These are phyloP conservation scores for Torulaspora quercuum DNA, from an alignment of 805 yeast species.

Conservation along the genomic window DNA sequence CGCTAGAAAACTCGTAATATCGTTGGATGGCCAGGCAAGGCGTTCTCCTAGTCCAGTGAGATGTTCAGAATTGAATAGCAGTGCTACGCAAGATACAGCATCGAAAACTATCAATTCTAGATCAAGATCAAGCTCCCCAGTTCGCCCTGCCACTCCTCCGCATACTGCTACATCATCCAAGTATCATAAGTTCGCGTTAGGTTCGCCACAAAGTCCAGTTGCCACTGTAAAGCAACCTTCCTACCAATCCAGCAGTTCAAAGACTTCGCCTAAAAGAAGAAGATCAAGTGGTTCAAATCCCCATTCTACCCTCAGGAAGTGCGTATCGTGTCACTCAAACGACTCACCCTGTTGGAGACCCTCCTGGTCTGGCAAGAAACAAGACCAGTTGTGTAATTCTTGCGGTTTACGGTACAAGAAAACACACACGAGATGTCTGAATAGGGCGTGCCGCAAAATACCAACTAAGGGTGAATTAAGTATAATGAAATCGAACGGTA, in stretches of 20 bases:
- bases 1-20: constrained; percentile 21
- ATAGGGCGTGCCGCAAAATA: constrained; percentile 70
- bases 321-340: constrained; percentile 86
- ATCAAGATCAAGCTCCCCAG: constrained; percentile 20
- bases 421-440: constrained; percentile 86
- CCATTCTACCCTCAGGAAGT: constrained; percentile 46
- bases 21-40: constrained; percentile 14
- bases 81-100: constrained; percentile 1
- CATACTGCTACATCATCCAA: constrained; percentile 17
- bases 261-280: constrained; percentile 14
- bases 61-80: constrained; percentile 2
- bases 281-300: constrained; percentile 14
- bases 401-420: constrained; percentile 94
- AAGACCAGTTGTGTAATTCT: constrained; percentile 95
- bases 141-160: constrained; percentile 18
- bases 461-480: constrained; percentile 98
- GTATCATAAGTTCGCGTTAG: constrained; percentile 24
- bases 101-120: constrained; percentile 9
- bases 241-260: constrained; percentile 7
- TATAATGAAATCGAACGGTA: constrained; percentile 72
- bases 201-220: constrained; percentile 22
- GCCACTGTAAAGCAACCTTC: constrained; percentile 13
- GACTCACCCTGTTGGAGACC: constrained; percentile 99
- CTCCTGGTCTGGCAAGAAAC: constrained; percentile 75
- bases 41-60: constrained; percentile 7